Percentiles rank a stretch among this genome's conserved stretches.
These are phyloP conservation scores for Podospora bellae-mahoneyi DNA, from an alignment of 495 filamentous ascomycete species.

Conservation along the genomic window DNA sequence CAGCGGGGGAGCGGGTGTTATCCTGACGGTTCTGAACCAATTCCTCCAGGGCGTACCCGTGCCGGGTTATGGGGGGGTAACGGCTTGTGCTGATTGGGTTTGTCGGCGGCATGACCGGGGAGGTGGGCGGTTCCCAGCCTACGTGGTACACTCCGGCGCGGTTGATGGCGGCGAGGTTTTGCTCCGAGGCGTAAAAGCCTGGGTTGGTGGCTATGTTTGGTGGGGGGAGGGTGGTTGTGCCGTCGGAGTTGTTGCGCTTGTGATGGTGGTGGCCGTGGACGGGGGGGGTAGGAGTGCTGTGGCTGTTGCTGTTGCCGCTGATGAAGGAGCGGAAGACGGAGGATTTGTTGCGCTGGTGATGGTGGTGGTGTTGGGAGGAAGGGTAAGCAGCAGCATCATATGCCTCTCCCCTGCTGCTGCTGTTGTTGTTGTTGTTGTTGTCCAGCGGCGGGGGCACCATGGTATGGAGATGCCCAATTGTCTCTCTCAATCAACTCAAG, in stretches of 20 bases:
- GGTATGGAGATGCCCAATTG: too few relatives aligned
- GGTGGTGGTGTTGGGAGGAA: background rate
- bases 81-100: background rate
- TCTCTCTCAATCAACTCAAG: background rate
- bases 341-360: constrained; percentile 52
- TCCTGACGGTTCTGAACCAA: constrained; percentile 49
- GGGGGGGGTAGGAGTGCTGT: background rate
- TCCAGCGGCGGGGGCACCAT: background rate
- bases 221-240: constrained; percentile 36
- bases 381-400: background rate
- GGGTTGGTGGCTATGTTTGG: constrained; percentile 24
- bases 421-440: too few relatives aligned
- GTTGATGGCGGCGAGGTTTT: constrained; percentile 10
- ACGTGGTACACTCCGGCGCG: constrained; percentile 21
- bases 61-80: constrained; percentile 20
- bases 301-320: background rate
- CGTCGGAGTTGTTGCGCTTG: constrained; percentile 49
- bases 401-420: background rate
- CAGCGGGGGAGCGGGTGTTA: constrained; percentile 24
- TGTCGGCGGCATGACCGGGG: background rate
- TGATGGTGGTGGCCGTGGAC: background rate
- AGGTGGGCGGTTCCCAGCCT: constrained; percentile 17
- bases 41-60: constrained; percentile 46
- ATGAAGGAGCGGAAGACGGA: constrained; percentile 58
- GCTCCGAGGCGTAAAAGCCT: constrained; percentile 19